phyloP scores from a whole-genome alignment of 179 eudicot genomes.

The Dionaea muscipula region DNA sequence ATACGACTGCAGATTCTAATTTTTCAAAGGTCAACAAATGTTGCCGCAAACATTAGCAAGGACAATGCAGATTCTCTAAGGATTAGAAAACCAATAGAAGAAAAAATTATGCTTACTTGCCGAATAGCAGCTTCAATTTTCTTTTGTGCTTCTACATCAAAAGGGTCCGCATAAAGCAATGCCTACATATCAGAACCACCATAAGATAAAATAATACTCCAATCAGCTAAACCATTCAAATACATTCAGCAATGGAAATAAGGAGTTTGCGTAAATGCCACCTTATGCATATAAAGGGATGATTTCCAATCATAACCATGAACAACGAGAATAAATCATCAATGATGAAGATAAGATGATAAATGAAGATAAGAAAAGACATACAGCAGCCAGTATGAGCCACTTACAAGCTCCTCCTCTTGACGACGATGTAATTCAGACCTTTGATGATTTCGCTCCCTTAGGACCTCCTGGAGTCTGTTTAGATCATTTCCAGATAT shows the following conservation, averaged over 20 bases:
- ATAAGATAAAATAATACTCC: background rate
- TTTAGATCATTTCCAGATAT: constrained; percentile 69
- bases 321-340: background rate
- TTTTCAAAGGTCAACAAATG: too few species aligned
- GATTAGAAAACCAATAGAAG: background rate
- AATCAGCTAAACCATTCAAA: too few species aligned
- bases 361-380: background rate
- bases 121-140: constrained; percentile 96
- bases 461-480: constrained; percentile 58
- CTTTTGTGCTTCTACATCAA: constrained; percentile 95
- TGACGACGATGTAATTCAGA: constrained; percentile 42
- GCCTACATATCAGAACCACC: constrained; percentile 40
- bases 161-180: constrained; percentile 82
- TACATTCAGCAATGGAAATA: background rate
- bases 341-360: background rate
- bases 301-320: background rate
- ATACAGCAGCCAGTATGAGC: constrained; percentile 7
- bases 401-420: constrained; percentile 67
- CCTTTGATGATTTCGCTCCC: constrained; percentile 60
- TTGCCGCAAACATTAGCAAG: background rate
- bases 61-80: background rate
- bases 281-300: background rate
- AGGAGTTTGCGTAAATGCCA: background rate
- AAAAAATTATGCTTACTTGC: constrained; percentile 34
- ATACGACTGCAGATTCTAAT: too few species aligned